Conservation (phyloP, 441 rosid species). For the Aquilaria agallochum region DNA sequence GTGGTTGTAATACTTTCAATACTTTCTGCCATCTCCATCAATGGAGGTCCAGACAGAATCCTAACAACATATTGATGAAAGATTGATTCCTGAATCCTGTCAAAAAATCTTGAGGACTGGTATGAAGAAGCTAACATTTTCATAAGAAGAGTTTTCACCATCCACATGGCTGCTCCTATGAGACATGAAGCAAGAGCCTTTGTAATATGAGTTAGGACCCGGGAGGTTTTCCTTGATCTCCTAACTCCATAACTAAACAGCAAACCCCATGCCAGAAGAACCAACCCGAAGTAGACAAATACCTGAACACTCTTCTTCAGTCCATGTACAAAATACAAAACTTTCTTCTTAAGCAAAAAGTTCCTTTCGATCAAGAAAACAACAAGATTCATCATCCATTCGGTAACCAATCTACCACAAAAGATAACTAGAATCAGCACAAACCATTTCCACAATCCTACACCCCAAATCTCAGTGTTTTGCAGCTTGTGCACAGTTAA, state of each 20-base stretch:
- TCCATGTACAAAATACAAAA: conserved; percentile 36
- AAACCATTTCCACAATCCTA: conserved; percentile 45
- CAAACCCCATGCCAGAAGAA: not conserved
- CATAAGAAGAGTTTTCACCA: conserved; percentile 34
- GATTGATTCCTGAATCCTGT: conserved; percentile 47
- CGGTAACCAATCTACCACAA: conserved; percentile 34
- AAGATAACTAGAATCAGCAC: conserved; percentile 35
- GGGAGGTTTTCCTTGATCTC: not conserved
- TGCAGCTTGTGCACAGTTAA: conserved; percentile 15
- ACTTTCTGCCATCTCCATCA: conserved; percentile 21
- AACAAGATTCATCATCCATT: conserved; percentile 28
- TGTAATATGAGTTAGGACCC: not conserved
- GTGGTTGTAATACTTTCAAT: not conserved
- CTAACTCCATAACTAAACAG: not conserved
- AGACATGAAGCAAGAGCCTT: not conserved
- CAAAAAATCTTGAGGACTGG: conserved; percentile 44
- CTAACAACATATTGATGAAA: conserved; percentile 45
- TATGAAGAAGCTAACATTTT: conserved; percentile 43
- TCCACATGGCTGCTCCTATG: conserved; percentile 35
- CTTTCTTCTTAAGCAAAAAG: conserved; percentile 42
- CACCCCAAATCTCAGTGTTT: conserved; percentile 26
- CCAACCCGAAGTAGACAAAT: not conserved
- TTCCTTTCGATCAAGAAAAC: conserved; percentile 41
- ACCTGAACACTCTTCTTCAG: conserved; percentile 11
- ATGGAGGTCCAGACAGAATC: conserved; percentile 40